A percentile compares a stretch with the other conserved stretches of the same genome.
phyloP scores from a whole-genome alignment of 2,329 filamentous ascomycete genomes.

The Mollisiaceae sp. region DNA sequence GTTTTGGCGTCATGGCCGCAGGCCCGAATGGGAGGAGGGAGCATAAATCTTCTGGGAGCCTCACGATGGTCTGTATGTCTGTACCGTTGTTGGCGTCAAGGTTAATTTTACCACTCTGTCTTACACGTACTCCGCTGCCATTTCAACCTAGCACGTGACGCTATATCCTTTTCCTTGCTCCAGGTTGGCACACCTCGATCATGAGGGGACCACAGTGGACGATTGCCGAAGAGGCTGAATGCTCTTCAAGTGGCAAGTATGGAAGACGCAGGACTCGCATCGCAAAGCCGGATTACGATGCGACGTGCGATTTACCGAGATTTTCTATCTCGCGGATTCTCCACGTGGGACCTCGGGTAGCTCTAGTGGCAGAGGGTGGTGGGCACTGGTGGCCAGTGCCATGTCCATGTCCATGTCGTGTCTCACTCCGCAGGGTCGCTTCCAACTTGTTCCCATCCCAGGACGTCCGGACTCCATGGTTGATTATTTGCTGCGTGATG shows the following conservation, averaged over 20 bases:
- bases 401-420: no score
- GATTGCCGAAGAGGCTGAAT: not conserved
- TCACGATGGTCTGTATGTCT: not conserved
- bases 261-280: not conserved
- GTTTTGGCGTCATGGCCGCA: not conserved
- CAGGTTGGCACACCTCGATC: not conserved
- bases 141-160: not conserved
- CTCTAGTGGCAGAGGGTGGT: no score
- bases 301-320: conserved; percentile 1
- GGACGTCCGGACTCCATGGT: not conserved
- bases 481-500: conserved; percentile 2
- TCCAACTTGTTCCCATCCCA: no score
- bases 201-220: not conserved
- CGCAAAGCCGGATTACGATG: not conserved
- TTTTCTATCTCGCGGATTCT: not conserved
- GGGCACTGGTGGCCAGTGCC: not conserved
- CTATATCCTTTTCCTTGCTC: not conserved
- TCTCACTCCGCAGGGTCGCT: not conserved
- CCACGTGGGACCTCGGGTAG: not conserved
- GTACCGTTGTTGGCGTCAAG: not conserved
- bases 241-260: not conserved
- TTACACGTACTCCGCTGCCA: not conserved
- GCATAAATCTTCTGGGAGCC: not conserved
- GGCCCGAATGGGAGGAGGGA: not conserved
- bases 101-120: conserved; percentile 4